These are phyloP conservation scores for Kluyveromyces siamensis DNA, from an alignment of 805 yeast genomes.

Conservation along the genomic window DNA sequence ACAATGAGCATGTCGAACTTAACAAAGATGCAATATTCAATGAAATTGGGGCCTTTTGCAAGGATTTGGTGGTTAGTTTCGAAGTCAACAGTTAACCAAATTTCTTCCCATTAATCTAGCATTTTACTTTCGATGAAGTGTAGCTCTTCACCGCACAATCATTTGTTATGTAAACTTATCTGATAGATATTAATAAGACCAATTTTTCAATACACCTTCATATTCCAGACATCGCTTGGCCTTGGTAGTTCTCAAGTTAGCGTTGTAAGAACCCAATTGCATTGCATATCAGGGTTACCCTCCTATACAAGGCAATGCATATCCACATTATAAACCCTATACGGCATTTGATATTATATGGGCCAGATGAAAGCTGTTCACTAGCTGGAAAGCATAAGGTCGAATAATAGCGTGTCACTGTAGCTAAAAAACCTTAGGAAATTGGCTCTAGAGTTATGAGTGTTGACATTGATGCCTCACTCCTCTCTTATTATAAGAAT, in stretches of 20 bases:
- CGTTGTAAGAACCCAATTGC: neutral
- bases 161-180: neutral
- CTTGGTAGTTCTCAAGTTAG: too few relatives aligned
- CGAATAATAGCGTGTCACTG: neutral
- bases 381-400: neutral
- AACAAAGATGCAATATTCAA: conserved; percentile 65
- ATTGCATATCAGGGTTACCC: neutral
- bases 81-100: conserved; percentile 17
- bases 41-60: conserved; percentile 64
- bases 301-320: neutral
- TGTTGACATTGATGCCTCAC: neutral
- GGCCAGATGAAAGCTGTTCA: neutral
- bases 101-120: conserved; percentile 4
- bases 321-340: too few relatives aligned
- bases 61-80: conserved; percentile 46
- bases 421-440: neutral
- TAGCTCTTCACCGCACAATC: neutral
- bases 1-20: conserved; percentile 43
- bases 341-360: too few relatives aligned
- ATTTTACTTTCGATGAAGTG: neutral
- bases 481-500: neutral
- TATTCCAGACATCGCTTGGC: too few relatives aligned
- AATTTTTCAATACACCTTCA: too few relatives aligned
- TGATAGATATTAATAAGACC: neutral
- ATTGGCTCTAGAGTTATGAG: neutral